These are phyloP conservation scores for Marasmius tenuissimus DNA, from an alignment of 1,284 basidiomycete species.

Conservation along the genomic window DNA sequence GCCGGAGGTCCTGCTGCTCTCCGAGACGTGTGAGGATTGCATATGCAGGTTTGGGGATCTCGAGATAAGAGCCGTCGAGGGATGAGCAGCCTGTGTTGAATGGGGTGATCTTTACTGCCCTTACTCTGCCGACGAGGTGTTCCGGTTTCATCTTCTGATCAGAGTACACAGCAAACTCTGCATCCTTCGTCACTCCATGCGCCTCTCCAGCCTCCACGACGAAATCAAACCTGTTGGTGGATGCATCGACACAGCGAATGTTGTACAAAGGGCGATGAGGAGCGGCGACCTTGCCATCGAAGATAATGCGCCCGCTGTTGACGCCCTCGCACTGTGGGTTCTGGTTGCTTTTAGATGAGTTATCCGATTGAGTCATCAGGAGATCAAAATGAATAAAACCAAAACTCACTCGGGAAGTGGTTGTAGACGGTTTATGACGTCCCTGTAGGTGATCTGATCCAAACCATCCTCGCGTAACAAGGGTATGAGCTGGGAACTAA, in stretches of 20 bases:
- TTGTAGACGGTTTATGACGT: background rate
- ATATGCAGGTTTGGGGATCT: background rate
- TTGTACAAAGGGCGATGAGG: background rate
- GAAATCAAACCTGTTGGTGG: background rate
- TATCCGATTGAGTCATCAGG: too few species aligned
- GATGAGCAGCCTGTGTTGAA: background rate
- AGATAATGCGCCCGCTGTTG: background rate
- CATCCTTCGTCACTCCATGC: conserved; percentile 17
- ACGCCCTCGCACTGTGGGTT: conserved; percentile 7
- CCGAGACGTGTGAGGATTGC: background rate
- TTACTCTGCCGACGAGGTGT: background rate
- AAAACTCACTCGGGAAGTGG: background rate
- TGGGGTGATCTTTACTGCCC: background rate
- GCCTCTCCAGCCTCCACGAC: conserved; percentile 18
- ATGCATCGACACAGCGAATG: background rate
- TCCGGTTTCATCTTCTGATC: background rate
- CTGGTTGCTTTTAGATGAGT: background rate
- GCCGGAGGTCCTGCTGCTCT: conserved; percentile 1
- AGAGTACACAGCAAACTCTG: conserved; percentile 15
- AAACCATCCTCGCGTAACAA: conserved; percentile 4
- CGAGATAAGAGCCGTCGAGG: background rate
- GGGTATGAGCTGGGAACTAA: background rate
- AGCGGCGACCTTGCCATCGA: background rate
- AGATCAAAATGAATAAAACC: too few species aligned
- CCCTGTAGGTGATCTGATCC: conserved; percentile 5